Evolutionary conservation across 2,329 filamentous ascomycete genomes (phyloP), one percentile per base, ranked within the genome.

Genomic region (Xylariaceae sp.): DNA sequence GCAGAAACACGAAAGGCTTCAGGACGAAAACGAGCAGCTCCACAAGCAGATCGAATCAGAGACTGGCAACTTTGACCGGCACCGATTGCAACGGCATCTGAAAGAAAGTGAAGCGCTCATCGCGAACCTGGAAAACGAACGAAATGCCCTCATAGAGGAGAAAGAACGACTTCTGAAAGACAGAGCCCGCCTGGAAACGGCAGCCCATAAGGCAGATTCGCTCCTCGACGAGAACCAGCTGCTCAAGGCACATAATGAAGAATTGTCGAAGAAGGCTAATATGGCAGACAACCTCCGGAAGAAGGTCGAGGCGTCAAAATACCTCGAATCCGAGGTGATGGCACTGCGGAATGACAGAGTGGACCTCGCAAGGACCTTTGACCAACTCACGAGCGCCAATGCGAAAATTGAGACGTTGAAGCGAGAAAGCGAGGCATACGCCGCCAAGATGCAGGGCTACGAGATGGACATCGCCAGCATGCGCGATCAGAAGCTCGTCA

Each of bases 21-120:
- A 83, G 50, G 71, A 74, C 33, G 71, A 84, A 52, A 76, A 80
- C 37, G 72, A 77, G 43, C 59, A 71, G 17, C 67, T 76, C 45
- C 68, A 74, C 34, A 71, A 70, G 45, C 71, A 73, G 50, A 68
- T 76, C 29, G 69, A 76, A 38, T 63, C 69, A 21, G 71, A 77
- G 55, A 67, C 73, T 7, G 70, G 54, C 60, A 73, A 38, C 56
- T 74, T 36, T 57, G 67, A 49, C 66, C 70, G 51, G 60, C 75
- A 63, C 64, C 69, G 57, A 50, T 64, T 83, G 50, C 68, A 81
- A 50, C 63, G 66, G 30, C 73, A 74, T 48, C 65, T 82, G 16
- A 73, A 74, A 28, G 78, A 87, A 51, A 79, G 84, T 52, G 81
- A 86, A 57, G 73, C 82, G 41, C 68, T 87, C 34, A 88, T 89